These are phyloP conservation scores for Cutaneotrichosporon cutaneum DNA, from an alignment of 1,284 basidiomycete genomes.

Conservation along the genomic window DNA sequence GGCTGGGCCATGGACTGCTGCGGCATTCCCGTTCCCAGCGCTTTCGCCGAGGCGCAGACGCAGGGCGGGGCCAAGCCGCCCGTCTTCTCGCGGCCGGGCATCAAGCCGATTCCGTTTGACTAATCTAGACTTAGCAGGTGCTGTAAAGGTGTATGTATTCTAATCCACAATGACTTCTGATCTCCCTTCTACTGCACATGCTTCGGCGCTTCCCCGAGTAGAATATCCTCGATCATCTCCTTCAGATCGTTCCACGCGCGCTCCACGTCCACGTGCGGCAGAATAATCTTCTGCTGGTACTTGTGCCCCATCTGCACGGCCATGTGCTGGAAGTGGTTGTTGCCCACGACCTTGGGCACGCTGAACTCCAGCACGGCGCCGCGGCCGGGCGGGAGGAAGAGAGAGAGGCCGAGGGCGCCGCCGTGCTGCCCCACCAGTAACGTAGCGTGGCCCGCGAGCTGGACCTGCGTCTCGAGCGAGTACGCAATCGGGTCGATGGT, in stretches of 20 bases:
- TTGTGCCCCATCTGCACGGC: slow-evolving; percentile 31
- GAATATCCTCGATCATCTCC: not conserved
- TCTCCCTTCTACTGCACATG: not conserved
- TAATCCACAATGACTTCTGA: slow-evolving; percentile 1
- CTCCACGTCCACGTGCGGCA: slow-evolving; percentile 33
- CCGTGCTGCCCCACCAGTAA: slow-evolving; percentile 45
- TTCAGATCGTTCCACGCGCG: slow-evolving; percentile 29
- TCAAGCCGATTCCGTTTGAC: slow-evolving; percentile 81
- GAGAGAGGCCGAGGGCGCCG: slow-evolving; percentile 43
- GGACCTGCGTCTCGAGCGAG: slow-evolving; percentile 44
- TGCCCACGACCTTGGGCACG: slow-evolving; percentile 31
- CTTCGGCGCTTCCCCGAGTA: not conserved
- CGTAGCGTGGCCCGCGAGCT: slow-evolving; percentile 41
- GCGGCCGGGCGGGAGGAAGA: slow-evolving; percentile 44
- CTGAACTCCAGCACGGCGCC: slow-evolving; percentile 42
- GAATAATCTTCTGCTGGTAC: slow-evolving; percentile 30
- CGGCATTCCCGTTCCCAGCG: slow-evolving; percentile 82
- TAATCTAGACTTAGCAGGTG: slow-evolving; percentile 40
- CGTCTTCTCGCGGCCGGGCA: slow-evolving; percentile 58
- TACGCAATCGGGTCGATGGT: slow-evolving; percentile 44
- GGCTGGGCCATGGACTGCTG: slow-evolving; percentile 87
- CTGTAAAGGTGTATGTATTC: slow-evolving; percentile 1
- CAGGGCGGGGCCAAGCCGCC: slow-evolving; percentile 44
- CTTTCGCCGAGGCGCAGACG: slow-evolving; percentile 70
- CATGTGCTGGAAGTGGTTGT: slow-evolving; percentile 50